phyloP scores from a whole-genome alignment of 2,329 filamentous ascomycete genomes.

The Curvularia lunata region DNA sequence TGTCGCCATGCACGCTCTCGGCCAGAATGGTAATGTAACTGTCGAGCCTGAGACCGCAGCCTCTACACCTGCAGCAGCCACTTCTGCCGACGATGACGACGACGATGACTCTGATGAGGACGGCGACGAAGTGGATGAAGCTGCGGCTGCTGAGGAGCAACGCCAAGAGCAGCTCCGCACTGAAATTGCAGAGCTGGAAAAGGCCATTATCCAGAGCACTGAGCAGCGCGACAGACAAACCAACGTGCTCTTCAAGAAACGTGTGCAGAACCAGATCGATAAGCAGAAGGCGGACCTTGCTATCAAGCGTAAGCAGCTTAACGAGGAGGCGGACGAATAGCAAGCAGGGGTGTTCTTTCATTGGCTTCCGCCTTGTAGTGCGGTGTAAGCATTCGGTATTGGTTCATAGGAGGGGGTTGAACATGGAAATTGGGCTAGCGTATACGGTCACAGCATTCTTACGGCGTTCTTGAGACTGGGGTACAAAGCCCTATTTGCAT shows the following conservation, averaged over 20 bases:
- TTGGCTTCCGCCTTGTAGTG: neutral
- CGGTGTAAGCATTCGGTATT: neutral
- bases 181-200: slow-evolving; percentile 63
- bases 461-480: slow-evolving; percentile 5
- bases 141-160: slow-evolving; percentile 56
- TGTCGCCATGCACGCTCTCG: slow-evolving; percentile 48
- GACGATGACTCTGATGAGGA: slow-evolving; percentile 54
- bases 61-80: slow-evolving; percentile 42
- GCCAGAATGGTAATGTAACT: slow-evolving; percentile 34
- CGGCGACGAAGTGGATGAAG: slow-evolving; percentile 58
- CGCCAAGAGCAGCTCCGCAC: slow-evolving; percentile 55
- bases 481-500: neutral
- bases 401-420: neutral
- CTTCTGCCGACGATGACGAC: slow-evolving; percentile 51
- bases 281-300: slow-evolving; percentile 57
- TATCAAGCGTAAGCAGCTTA: slow-evolving; percentile 59
- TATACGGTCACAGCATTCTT: slow-evolving; percentile 8
- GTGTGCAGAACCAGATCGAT: slow-evolving; percentile 57
- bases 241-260: slow-evolving; percentile 58
- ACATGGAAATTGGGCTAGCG: slow-evolving; percentile 10
- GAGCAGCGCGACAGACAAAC: slow-evolving; percentile 52
- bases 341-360: neutral
- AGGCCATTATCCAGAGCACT: slow-evolving; percentile 55
- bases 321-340: slow-evolving; percentile 37
- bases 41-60: slow-evolving; percentile 41